Percentiles rank a stretch among this genome's conserved stretches.
These are phyloP conservation scores for Xylaria cubensis DNA, from an alignment of 495 filamentous ascomycete species.

Conservation along the genomic window DNA sequence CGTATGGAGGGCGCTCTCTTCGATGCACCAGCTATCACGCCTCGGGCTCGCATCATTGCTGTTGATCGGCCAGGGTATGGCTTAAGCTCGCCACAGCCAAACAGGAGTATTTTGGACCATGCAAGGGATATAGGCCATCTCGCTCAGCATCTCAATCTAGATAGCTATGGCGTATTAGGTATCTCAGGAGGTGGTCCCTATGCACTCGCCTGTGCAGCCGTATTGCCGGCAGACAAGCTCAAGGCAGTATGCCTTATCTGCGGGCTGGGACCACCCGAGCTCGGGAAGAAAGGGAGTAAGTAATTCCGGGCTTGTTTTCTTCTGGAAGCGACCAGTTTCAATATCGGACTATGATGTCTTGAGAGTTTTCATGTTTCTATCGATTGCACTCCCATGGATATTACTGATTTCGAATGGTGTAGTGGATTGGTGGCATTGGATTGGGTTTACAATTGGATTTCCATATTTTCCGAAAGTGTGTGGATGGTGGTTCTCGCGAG, in stretches of 20 bases:
- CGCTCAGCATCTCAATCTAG: slow-evolving; percentile 43
- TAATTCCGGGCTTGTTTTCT: background rate
- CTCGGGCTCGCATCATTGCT: slow-evolving; percentile 47
- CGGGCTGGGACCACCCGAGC: slow-evolving; percentile 41
- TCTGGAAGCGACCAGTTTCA: background rate
- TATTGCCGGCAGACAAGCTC: slow-evolving; percentile 42
- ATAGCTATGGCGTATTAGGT: slow-evolving; percentile 51
- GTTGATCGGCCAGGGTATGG: slow-evolving; percentile 55
- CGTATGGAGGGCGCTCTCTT: slow-evolving; percentile 48
- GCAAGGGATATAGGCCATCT: slow-evolving; percentile 48
- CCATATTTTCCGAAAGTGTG: slow-evolving; percentile 27
- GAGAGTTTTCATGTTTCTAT: background rate
- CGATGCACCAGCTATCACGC: slow-evolving; percentile 36
- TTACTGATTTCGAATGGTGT: slow-evolving; percentile 7
- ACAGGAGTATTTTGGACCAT: slow-evolving; percentile 49
- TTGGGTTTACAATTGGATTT: slow-evolving; percentile 33
- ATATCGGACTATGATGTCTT: background rate
- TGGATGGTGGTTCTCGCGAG: slow-evolving; percentile 32
- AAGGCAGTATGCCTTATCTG: slow-evolving; percentile 41
- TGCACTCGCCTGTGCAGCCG: slow-evolving; percentile 52
- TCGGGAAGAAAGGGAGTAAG: slow-evolving; percentile 28
- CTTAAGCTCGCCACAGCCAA: slow-evolving; percentile 47
- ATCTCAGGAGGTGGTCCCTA: slow-evolving; percentile 56
- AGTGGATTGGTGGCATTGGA: slow-evolving; percentile 29
- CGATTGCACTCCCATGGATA: background rate